These are phyloP conservation scores for Heracleum sosnowskyi DNA, from an alignment of 129 eudicot genomes.

Conservation along the genomic window DNA sequence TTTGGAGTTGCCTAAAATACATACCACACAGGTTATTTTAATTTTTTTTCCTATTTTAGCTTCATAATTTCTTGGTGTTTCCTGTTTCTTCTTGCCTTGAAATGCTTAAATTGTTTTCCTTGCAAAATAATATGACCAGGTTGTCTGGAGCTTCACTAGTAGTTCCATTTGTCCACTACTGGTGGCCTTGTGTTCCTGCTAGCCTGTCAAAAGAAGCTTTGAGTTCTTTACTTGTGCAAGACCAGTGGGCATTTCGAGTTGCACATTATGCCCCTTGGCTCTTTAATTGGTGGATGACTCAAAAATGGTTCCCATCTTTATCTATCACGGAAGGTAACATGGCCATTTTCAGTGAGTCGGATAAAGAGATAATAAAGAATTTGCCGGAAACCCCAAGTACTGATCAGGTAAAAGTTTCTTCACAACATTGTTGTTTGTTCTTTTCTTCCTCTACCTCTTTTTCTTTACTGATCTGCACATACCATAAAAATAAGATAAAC, in stretches of 20 bases:
- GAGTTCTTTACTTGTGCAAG: slow-evolving; percentile 10
- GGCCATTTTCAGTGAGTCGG: slow-evolving; percentile 19
- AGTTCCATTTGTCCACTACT: slow-evolving; percentile 37
- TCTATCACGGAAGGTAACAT: slow-evolving; percentile 21
- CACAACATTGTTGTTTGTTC: neutral
- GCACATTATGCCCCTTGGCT: slow-evolving; percentile 45
- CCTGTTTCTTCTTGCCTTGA: neutral
- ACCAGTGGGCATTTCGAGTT: slow-evolving; percentile 31
- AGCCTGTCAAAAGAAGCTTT: slow-evolving; percentile 19
- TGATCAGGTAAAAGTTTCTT: slow-evolving; percentile 21
- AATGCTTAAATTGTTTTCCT: neutral
- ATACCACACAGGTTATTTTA: slow-evolving; percentile 68
- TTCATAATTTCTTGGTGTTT: neutral
- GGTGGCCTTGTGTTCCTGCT: slow-evolving; percentile 41
- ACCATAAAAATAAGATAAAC: neutral
- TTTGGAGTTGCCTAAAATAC: slow-evolving; percentile 71
- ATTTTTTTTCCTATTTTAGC: neutral
- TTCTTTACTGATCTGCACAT: neutral
- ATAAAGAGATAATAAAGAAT: slow-evolving; percentile 19
- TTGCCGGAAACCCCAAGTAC: slow-evolving; percentile 11
- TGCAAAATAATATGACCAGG: neutral
- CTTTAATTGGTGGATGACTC: slow-evolving; percentile 53
- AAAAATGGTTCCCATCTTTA: slow-evolving; percentile 27
- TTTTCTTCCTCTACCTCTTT: neutral
- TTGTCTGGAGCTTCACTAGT: slow-evolving; percentile 36